Conservation (phyloP, 371 early-diverging fungal species). For the Paraphysoderma sedebokerense region DNA sequence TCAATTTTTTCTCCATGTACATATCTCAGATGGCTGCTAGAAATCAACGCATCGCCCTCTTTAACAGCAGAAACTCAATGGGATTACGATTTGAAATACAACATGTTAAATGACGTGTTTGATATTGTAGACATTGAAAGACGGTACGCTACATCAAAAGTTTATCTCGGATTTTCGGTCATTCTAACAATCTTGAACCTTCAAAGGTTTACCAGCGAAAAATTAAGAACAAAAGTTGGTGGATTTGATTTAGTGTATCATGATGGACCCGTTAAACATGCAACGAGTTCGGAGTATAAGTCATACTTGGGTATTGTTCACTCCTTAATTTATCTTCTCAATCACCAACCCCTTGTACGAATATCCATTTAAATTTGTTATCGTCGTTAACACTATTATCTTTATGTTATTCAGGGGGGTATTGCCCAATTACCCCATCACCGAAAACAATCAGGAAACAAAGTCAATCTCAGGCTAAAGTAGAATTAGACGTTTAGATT, state of each 20-base stretch:
- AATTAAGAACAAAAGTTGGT: constrained; percentile 20
- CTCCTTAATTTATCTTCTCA: too few relatives aligned
- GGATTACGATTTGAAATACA: constrained; percentile 33
- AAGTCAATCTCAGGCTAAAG: too few relatives aligned
- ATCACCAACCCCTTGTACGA: too few relatives aligned
- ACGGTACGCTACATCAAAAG: not conserved
- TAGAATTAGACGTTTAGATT: too few relatives aligned
- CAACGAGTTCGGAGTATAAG: constrained; percentile 17
- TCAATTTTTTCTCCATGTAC: not conserved
- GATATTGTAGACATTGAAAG: constrained; percentile 31
- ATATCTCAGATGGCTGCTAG: constrained; percentile 28
- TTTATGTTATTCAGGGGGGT: too few relatives aligned
- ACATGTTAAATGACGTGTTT: constrained; percentile 31
- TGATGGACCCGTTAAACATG: constrained; percentile 34
- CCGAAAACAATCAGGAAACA: too few relatives aligned
- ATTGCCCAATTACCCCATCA: too few relatives aligned
- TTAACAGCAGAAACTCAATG: constrained; percentile 34
- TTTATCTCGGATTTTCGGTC: not conserved
- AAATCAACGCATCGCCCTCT: constrained; percentile 37
- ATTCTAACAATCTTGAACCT: not conserved
- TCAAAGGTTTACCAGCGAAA: not conserved
- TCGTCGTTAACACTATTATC: too few relatives aligned
- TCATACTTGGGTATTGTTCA: constrained; percentile 18
- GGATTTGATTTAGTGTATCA: constrained; percentile 38
- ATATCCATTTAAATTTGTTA: too few relatives aligned